Evolutionary conservation across 495 filamentous ascomycete genomes (phyloP), one percentile per base, ranked within the genome.

Genomic region (Sordaria brevicollis): DNA sequence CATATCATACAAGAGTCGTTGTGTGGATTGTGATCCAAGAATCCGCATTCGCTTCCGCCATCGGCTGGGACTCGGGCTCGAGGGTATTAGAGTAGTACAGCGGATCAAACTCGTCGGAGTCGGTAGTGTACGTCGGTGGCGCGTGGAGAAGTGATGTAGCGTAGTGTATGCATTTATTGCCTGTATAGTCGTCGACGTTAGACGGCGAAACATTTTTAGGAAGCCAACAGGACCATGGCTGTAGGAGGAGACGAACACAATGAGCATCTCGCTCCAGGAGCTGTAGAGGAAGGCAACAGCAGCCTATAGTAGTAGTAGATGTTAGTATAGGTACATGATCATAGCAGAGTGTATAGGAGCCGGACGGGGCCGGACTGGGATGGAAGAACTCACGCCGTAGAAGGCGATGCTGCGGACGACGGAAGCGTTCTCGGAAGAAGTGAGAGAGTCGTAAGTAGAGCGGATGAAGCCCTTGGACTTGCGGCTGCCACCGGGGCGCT

Each of bases 231-330:
- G 19, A 25, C 21, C 2, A 11, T 21, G 9, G 25, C 7, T 7
- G n/a, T 25, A 43, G 17, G 35, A 38, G 54, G 33, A 36, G 11
- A 65, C 73, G 15, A 7, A 77, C 77, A 73, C 71, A 37, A 78
- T 71, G 21, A 77, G 43, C 34, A 65, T 68, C 81, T 92, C 90
- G 81, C 85, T 86, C 84, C 89, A 90, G 75, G 86, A 88, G 83
- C 86, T 91, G 76, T 89, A 85, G 74, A 93, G 84, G 84, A 93
- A 90, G 31, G 90, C 86, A 67, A 92, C 88, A 71, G 89, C 89
- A 69, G 85, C 86, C 90, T 93, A 74, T 7, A 34, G 5, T 17
- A 17, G 65, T 73, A 41, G 84, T 2, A 6, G 15, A 9, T 57
- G 65, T 78, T 49, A 78, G 76, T 35, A 67, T 25, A 4, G 11